These are phyloP conservation scores for Monosporozyma siamensis DNA, from an alignment of 805 yeast genomes.

Conservation along the genomic window DNA sequence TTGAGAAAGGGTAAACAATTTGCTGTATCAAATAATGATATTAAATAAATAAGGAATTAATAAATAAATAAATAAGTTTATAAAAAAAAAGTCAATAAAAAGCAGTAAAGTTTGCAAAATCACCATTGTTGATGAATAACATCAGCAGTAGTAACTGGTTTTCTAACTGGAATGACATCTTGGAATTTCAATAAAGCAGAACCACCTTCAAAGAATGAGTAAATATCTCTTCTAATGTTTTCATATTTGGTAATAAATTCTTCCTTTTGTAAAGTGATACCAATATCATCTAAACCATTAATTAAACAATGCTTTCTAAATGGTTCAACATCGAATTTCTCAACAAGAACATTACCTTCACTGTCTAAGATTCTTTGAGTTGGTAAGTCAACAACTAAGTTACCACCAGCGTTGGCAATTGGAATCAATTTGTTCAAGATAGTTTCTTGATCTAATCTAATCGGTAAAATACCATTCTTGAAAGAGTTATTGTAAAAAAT, in stretches of 20 bases:
- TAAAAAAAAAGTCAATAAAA: constrained; percentile 1
- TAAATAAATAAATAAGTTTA: constrained; percentile 1
- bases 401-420: constrained; percentile 59
- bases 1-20: background rate
- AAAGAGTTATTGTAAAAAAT: constrained; percentile 95
- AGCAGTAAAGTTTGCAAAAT: background rate
- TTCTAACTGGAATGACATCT: constrained; percentile 5
- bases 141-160: constrained; percentile 5
- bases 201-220: constrained; percentile 91
- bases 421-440: constrained; percentile 70
- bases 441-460: constrained; percentile 70
- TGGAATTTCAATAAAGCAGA: constrained; percentile 40
- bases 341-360: constrained; percentile 66
- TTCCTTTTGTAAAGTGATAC: constrained; percentile 88
- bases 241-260: constrained; percentile 67
- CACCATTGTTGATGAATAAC: constrained; percentile 15
- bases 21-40: background rate
- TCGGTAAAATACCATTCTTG: constrained; percentile 91
- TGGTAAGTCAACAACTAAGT: constrained; percentile 75
- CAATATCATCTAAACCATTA: constrained; percentile 95
- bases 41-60: background rate
- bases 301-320: constrained; percentile 93
- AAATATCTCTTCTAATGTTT: constrained; percentile 61
- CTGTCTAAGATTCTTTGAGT: constrained; percentile 67
- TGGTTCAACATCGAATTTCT: constrained; percentile 75